These are phyloP conservation scores for Daldinia caldariorum DNA, from an alignment of 495 filamentous ascomycete genomes.

Conservation along the genomic window DNA sequence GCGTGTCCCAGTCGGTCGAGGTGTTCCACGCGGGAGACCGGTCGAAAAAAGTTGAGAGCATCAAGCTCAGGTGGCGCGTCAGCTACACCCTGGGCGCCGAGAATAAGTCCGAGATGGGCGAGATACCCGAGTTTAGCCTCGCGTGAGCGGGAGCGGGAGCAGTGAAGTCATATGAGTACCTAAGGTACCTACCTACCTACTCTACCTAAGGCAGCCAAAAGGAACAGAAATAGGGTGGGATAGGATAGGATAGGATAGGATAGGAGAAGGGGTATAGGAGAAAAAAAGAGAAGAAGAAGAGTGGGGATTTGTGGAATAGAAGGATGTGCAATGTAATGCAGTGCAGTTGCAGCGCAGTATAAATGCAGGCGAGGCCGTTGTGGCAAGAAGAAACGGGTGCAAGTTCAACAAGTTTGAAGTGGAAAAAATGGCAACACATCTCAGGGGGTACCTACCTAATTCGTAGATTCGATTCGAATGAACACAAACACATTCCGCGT, in stretches of 20 bases:
- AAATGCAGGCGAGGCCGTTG: too few species aligned
- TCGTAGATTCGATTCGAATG: conserved; percentile 14
- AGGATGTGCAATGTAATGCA: neutral
- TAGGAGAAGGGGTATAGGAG: too few species aligned
- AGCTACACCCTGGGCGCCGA: conserved; percentile 76
- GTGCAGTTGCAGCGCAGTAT: too few species aligned
- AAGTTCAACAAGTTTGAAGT: neutral
- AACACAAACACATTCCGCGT: conserved; percentile 14
- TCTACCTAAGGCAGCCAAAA: too few species aligned
- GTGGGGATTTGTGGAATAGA: neutral
- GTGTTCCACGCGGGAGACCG: conserved; percentile 73
- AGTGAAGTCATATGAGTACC: too few species aligned
- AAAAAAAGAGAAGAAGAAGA: too few species aligned
- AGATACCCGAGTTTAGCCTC: conserved; percentile 85
- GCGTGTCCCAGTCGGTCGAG: conserved; percentile 84
- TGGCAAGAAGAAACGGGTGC: neutral
- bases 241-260: too few species aligned
- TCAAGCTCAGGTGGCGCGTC: conserved; percentile 90
- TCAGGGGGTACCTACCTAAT: conserved; percentile 4
- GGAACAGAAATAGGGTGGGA: too few species aligned
- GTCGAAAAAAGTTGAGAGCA: conserved; percentile 72
- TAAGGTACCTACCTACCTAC: too few species aligned
- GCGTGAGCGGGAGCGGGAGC: conserved; percentile 46
- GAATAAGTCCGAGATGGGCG: conserved; percentile 78
- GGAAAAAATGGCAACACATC: neutral